Percentiles rank a stretch among this genome's conserved stretches.
phyloP scores from a whole-genome alignment of 768 basidiomycete species.

The Xanthoconium stramineum region DNA sequence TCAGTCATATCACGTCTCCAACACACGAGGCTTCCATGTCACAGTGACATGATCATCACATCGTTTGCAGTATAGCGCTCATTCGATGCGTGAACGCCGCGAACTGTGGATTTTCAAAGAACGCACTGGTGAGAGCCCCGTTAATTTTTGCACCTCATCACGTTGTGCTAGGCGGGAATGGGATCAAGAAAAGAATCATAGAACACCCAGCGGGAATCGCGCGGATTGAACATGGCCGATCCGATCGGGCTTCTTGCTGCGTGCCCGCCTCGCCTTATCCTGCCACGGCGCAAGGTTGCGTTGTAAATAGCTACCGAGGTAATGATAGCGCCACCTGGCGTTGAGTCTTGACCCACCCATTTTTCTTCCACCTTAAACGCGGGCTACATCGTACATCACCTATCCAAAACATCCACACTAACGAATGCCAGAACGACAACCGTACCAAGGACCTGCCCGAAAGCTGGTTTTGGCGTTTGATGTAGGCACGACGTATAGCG shows the following conservation, averaged over 20 bases:
- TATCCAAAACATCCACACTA: not conserved
- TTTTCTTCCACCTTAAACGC: not conserved
- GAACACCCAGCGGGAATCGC: constrained; percentile 6
- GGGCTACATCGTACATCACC: not conserved
- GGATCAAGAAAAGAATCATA: not conserved
- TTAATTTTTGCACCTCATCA: not conserved
- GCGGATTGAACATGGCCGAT: constrained; percentile 5
- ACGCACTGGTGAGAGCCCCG: not conserved
- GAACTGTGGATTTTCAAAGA: not conserved
- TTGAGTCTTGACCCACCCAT: not conserved
- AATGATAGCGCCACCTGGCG: not conserved
- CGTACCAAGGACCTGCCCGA: constrained; percentile 39
- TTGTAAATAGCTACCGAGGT: not conserved
- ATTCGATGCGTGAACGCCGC: too few species aligned
- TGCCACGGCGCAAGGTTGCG: constrained; percentile 5
- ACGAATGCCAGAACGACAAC: constrained; percentile 30
- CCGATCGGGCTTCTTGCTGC: constrained; percentile 7
- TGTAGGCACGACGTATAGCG: constrained; percentile 51
- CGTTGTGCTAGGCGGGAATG: not conserved
- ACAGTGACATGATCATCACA: too few species aligned
- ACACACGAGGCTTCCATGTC: too few species aligned
- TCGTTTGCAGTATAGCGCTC: too few species aligned
- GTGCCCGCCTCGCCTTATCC: constrained; percentile 12
- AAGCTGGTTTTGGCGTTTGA: constrained; percentile 51
- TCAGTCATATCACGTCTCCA: too few species aligned